Base-by-base conservation (phyloP, 2,329 filamentous ascomycete species). In the Ascochyta fabae region DNA sequence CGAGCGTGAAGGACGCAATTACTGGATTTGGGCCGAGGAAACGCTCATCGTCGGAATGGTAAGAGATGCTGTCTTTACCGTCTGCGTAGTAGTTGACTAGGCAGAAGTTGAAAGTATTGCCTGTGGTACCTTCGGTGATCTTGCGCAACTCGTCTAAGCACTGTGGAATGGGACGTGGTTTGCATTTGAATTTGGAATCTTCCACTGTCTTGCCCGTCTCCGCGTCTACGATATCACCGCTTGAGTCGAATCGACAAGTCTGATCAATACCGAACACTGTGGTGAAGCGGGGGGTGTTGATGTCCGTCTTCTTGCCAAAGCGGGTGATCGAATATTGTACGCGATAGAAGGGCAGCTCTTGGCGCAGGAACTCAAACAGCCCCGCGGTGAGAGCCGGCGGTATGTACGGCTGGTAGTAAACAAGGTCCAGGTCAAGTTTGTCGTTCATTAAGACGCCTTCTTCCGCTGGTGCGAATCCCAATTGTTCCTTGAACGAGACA, bases 51-150 rank as follows among this genome's bases (percentile, higher is more conserved):
- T 94, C 91, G 44, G 87, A 90, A 73, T 94, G 90, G 67, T 89
- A 94, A 10, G 87, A 84, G 44, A 94, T 94, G 62, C 88, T 91
- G 71, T 94, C 90, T 6, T 85, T 79, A 0, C 90, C 90, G 3
- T 84, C 84, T n/a, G 88, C 87, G 69, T 94, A 94, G 77, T 94
- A 94, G 68, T 94, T 94, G 4, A 94, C 88, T 1, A 94, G 81
- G 56, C 87, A 90, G 70, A 93, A 91, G 70, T 94, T 94, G 76
- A 89, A 94, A 1, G 69, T 81, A 66, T 84, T 84, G n/a, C 81
- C 82, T 0, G 88, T 90, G 0, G 85, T 84, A 4, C 81, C 80
- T 73, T 94, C 88, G 1, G 88, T 86, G 9, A 85, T 80, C 31
- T 74, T 76, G 9, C 86, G 83, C 7, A 94, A 80, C 6, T 80